Evolutionary conservation across 371 early-diverging fungal genomes (phyloP).

Genomic region (Rhizomucor pusillus): DNA sequence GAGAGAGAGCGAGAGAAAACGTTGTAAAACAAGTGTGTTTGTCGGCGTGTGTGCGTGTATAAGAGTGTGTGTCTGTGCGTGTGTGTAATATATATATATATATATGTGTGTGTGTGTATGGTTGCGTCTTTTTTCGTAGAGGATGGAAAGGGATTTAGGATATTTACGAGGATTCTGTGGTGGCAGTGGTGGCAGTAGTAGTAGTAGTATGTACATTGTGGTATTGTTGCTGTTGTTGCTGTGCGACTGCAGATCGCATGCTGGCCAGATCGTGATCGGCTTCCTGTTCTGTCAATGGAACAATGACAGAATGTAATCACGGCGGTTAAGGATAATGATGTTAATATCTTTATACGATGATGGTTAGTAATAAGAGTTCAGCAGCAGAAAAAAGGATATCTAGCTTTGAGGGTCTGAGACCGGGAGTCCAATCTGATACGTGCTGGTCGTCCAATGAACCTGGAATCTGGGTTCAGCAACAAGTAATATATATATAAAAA

Average conservation of each 20-base stretch:
- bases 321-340: neutral
- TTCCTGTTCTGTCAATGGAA: constrained; percentile 15
- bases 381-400: constrained; percentile 27
- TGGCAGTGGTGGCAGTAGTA: neutral
- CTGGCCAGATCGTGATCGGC: constrained; percentile 10
- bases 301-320: constrained; percentile 12
- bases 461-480: constrained; percentile 6
- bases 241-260: constrained; percentile 11
- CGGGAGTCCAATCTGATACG: constrained; percentile 27
- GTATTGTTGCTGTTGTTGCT: constrained; percentile 6
- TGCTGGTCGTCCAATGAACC: constrained; percentile 36
- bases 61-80: too few relatives aligned
- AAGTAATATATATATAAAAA: too few relatives aligned
- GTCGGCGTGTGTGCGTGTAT: too few relatives aligned
- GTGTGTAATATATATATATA: too few relatives aligned
- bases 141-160: neutral
- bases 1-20: too few relatives aligned
- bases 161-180: neutral
- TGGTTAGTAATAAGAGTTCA: neutral
- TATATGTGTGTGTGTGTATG: neutral
- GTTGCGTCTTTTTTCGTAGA: too few relatives aligned
- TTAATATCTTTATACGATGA: neutral
- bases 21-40: too few relatives aligned
- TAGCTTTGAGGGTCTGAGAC: constrained; percentile 24
- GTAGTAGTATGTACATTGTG: constrained; percentile 1